These are phyloP conservation scores for Gossypium gossypioides DNA, from an alignment of 441 rosid species.

Conservation along the genomic window DNA sequence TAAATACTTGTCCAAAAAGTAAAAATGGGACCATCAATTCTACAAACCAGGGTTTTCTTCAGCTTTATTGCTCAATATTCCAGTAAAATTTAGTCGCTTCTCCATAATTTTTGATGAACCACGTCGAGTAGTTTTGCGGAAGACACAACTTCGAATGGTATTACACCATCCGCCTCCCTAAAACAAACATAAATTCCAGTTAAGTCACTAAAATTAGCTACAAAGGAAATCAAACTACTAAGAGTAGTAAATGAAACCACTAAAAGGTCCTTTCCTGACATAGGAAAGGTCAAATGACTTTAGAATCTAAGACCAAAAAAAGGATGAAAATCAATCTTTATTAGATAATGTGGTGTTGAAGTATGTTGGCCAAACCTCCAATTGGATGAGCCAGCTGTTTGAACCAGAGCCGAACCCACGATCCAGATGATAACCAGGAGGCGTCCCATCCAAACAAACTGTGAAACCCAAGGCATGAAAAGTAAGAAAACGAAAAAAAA, in stretches of 20 bases:
- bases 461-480: slow-evolving; percentile 5
- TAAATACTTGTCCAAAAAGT: neutral
- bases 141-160: slow-evolving; percentile 31
- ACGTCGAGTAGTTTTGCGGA: slow-evolving; percentile 58
- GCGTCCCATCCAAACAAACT: slow-evolving; percentile 68
- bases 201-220: neutral
- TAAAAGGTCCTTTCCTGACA: neutral
- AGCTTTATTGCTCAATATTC: slow-evolving; percentile 54
- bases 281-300: neutral
- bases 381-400: slow-evolving; percentile 50
- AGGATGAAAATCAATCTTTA: neutral
- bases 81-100: slow-evolving; percentile 48
- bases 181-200: neutral
- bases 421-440: slow-evolving; percentile 63
- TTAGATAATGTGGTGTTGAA: neutral
- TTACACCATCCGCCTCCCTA: slow-evolving; percentile 65
- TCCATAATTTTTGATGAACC: slow-evolving; percentile 70
- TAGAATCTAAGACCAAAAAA: neutral
- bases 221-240: neutral
- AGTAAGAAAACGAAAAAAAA: neutral
- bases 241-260: neutral
- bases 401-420: slow-evolving; percentile 51
- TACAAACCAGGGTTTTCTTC: slow-evolving; percentile 47
- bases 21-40: neutral
- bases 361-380: slow-evolving; percentile 37